Conservation (phyloP, 345 rosid genomes). For the Balakata baccata region DNA sequence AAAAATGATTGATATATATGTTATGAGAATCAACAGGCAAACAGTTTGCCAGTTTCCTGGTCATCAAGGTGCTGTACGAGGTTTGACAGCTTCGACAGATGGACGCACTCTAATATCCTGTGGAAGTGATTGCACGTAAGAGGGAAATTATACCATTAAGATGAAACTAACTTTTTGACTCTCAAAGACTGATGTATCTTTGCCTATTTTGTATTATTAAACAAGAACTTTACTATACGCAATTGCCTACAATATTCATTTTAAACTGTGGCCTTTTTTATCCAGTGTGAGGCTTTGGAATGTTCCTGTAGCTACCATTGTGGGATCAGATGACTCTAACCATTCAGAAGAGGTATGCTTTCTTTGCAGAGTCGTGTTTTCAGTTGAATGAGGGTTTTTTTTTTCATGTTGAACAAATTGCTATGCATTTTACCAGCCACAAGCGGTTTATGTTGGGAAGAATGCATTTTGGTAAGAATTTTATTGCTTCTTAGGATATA, state of each 20-base stretch:
- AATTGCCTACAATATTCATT: background rate
- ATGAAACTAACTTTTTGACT: background rate
- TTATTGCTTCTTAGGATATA: background rate
- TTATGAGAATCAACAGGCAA: constrained; percentile 47
- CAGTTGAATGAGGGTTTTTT: background rate
- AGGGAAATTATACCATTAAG: background rate
- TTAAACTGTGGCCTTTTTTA: constrained; percentile 8
- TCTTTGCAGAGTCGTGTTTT: background rate
- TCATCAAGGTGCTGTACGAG: constrained; percentile 88
- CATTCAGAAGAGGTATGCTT: constrained; percentile 49
- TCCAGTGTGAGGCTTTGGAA: constrained; percentile 92
- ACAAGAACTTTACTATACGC: background rate
- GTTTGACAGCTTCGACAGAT: constrained; percentile 86
- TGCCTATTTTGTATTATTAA: background rate
- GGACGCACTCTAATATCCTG: constrained; percentile 77
- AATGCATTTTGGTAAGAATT: constrained; percentile 71
- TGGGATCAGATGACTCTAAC: constrained; percentile 44
- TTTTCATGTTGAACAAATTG: constrained; percentile 23
- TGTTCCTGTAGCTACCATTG: constrained; percentile 68
- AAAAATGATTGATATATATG: constrained; percentile 3
- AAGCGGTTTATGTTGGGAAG: constrained; percentile 69
- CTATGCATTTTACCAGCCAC: constrained; percentile 45
- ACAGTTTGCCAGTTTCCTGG: constrained; percentile 91
- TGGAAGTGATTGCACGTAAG: constrained; percentile 91
- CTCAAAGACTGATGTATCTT: background rate